A percentile compares a stretch with the other conserved stretches of the same genome.
These are phyloP conservation scores for Aleurites moluccanus DNA, from an alignment of 441 rosid species.

Conservation along the genomic window DNA sequence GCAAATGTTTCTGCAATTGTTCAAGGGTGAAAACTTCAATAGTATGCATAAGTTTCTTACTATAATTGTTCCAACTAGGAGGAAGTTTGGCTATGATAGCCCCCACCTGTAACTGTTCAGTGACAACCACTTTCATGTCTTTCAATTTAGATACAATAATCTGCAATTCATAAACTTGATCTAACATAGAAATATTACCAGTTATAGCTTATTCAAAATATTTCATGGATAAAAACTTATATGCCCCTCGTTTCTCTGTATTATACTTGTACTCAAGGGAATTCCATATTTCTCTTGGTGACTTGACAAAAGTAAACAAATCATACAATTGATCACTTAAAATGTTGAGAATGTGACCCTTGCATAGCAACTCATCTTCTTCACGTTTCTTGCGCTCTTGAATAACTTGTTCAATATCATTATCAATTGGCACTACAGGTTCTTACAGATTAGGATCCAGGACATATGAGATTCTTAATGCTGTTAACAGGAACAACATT, in stretches of 20 bases:
- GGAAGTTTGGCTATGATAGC: slow-evolving; percentile 21
- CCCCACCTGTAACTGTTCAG: neutral
- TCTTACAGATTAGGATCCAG: neutral
- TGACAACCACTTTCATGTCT: neutral
- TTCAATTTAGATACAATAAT: slow-evolving; percentile 7
- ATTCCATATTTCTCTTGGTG: neutral
- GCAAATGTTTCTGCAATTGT: neutral
- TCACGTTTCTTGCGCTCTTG: neutral
- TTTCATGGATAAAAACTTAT: neutral
- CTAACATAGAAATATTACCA: neutral
- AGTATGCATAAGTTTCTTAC: neutral
- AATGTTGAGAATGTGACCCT: neutral
- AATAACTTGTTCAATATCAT: too few relatives aligned
- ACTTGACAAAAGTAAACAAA: neutral
- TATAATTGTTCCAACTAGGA: slow-evolving; percentile 19
- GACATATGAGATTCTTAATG: too few relatives aligned
- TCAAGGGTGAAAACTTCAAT: neutral
- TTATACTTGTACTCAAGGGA: neutral
- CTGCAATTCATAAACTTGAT: slow-evolving; percentile 11
- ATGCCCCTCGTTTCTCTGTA: neutral
- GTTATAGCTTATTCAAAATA: neutral
- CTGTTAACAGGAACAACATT: too few relatives aligned
- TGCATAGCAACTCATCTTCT: neutral
- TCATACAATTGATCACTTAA: neutral
- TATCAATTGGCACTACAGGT: too few relatives aligned